phyloP scores from a whole-genome alignment of 2,329 filamentous ascomycete genomes.

The Arthrocladium fulminans region DNA sequence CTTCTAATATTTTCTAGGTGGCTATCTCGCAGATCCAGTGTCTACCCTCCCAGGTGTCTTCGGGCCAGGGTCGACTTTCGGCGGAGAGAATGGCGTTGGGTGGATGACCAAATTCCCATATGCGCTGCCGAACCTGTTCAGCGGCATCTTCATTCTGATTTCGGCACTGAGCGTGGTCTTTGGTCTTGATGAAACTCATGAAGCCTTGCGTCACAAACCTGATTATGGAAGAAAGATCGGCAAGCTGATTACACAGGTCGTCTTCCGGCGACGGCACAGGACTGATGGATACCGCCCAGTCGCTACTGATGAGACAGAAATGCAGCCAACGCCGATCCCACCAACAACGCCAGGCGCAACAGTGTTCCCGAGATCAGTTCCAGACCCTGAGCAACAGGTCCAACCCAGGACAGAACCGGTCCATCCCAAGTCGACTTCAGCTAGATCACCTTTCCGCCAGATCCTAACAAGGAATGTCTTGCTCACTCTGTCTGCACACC shows the following conservation, averaged over 20 bases:
- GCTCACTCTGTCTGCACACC: conserved; percentile 53
- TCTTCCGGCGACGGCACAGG: conserved; percentile 21
- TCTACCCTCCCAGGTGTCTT: conserved; percentile 55
- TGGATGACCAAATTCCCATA: conserved; percentile 62
- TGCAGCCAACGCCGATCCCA: conserved; percentile 20
- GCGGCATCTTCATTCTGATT: conserved; percentile 50
- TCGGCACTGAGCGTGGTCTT: conserved; percentile 51
- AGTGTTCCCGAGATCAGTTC: background rate
- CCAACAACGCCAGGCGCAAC: background rate
- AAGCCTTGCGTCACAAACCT: conserved; percentile 29
- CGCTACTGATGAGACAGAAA: conserved; percentile 19
- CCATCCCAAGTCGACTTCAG: conserved; percentile 24
- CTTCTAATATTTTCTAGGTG: conserved; percentile 43
- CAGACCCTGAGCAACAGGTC: conserved; percentile 5
- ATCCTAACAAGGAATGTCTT: conserved; percentile 49
- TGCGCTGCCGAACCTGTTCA: conserved; percentile 60
- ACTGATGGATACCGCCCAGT: conserved; percentile 30
- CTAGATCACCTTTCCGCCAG: conserved; percentile 37
- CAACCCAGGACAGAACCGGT: background rate
- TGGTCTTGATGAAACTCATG: conserved; percentile 54
- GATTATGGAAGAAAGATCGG: conserved; percentile 36
- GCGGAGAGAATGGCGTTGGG: conserved; percentile 48
- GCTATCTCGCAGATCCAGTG: conserved; percentile 58
- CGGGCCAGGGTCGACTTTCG: conserved; percentile 49
- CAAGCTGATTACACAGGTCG: conserved; percentile 26